A percentile compares a stretch with the other conserved stretches of the same genome.
These are phyloP conservation scores for Barnettozyma hawaiiensis DNA, from an alignment of 1,139 yeast genomes.

Conservation along the genomic window DNA sequence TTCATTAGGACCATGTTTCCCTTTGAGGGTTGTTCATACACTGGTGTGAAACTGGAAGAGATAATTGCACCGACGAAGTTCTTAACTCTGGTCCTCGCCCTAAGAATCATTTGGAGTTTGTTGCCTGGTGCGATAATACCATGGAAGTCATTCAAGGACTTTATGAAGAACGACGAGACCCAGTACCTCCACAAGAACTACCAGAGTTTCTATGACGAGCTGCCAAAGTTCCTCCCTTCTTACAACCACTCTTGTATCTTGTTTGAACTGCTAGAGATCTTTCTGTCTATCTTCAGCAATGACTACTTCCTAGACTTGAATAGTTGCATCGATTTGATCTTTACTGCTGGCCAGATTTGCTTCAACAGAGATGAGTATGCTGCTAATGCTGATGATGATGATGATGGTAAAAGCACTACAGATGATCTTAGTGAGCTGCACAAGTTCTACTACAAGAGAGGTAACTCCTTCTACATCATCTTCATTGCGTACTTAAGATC, in stretches of 20 bases:
- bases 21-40: conserved; percentile 31
- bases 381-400: conserved; percentile 7
- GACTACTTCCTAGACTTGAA: conserved; percentile 29
- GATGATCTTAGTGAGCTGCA: conserved; percentile 25
- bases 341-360: conserved; percentile 32
- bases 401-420: too few species aligned
- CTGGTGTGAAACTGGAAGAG: conserved; percentile 26
- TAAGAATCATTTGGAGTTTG: conserved; percentile 29
- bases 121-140: conserved; percentile 30
- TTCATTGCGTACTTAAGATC: conserved; percentile 29
- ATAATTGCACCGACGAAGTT: conserved; percentile 22
- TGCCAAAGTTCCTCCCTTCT: conserved; percentile 29
- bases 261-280: conserved; percentile 31
- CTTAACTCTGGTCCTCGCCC: conserved; percentile 25
- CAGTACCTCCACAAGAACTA: conserved; percentile 21
- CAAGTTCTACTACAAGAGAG: conserved; percentile 25
- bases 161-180: conserved; percentile 24
- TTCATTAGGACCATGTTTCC: conserved; percentile 29
- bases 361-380: conserved; percentile 22
- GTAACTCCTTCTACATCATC: conserved; percentile 28
- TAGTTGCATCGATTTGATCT: conserved; percentile 28
- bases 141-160: conserved; percentile 29
- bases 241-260: conserved; percentile 30
- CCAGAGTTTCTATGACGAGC: conserved; percentile 29
- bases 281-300: conserved; percentile 28